phyloP scores from a whole-genome alignment of 129 eudicot genomes.

The Apium graveolens region DNA sequence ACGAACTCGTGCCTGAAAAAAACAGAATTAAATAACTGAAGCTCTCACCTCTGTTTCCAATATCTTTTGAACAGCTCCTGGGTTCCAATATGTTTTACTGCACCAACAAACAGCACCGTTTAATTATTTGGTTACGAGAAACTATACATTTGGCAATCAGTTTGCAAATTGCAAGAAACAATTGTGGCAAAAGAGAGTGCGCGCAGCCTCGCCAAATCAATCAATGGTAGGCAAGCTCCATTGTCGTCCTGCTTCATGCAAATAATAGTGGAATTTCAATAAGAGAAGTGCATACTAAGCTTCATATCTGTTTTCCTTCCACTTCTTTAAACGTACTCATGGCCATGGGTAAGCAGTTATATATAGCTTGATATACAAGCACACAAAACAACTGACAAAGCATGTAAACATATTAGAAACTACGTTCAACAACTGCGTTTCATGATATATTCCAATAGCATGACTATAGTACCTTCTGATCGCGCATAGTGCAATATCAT shows the following conservation, averaged over 20 bases:
- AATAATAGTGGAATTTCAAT: neutral
- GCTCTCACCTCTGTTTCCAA: no score
- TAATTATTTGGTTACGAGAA: no score
- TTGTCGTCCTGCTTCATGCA: neutral
- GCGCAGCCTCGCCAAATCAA: neutral
- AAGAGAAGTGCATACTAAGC: neutral
- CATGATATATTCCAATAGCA: constrained; percentile 10
- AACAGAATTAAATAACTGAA: no score
- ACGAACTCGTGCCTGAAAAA: no score
- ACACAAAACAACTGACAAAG: neutral
- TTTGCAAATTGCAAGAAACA: no score
- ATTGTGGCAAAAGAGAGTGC: constrained; percentile 1
- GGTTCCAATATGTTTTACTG: no score
- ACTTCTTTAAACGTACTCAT: neutral
- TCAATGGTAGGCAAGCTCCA: neutral
- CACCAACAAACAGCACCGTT: no score
- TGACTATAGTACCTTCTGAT: constrained; percentile 2
- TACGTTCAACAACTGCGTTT: constrained; percentile 15
- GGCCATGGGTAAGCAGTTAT: neutral
- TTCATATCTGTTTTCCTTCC: neutral
- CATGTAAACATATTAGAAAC: neutral
- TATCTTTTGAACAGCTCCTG: no score
- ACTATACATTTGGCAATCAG: no score
- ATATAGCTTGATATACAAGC: neutral
- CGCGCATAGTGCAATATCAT: neutral